Conservation (phyloP, 768 basidiomycete species). For the Leccinum variicolor region DNA sequence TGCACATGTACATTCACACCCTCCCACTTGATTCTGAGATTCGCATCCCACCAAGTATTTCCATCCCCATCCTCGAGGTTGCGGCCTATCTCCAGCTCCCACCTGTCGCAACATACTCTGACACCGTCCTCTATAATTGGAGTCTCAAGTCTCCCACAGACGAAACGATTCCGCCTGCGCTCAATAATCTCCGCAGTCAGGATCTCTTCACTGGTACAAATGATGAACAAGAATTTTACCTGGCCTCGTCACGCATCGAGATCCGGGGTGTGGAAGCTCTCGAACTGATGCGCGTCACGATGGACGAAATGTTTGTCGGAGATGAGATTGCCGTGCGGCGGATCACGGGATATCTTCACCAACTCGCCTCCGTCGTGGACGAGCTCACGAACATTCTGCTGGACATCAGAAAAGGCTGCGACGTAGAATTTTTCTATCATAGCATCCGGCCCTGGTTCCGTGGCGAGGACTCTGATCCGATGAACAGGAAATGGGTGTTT, state of each 20-base stretch:
- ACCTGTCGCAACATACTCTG: slow-evolving; percentile 86
- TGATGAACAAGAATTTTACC: slow-evolving; percentile 87
- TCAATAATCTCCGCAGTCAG: slow-evolving; percentile 59
- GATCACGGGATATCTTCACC: slow-evolving; percentile 58
- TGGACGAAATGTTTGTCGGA: slow-evolving; percentile 86
- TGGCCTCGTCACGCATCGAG: slow-evolving; percentile 84
- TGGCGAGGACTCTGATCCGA: slow-evolving; percentile 56
- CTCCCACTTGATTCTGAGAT: slow-evolving; percentile 48
- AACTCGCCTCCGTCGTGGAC: slow-evolving; percentile 63
- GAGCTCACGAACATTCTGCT: slow-evolving; percentile 60
- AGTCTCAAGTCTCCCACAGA: slow-evolving; percentile 30
- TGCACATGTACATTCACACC: slow-evolving; percentile 78
- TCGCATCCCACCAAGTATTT: slow-evolving; percentile 64
- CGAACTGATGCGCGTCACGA: slow-evolving; percentile 76
- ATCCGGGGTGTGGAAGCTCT: slow-evolving; percentile 81
- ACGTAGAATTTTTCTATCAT: slow-evolving; percentile 70
- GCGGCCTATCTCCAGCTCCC: slow-evolving; percentile 73
- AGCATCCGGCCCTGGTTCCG: slow-evolving; percentile 79
- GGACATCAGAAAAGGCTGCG: slow-evolving; percentile 64
- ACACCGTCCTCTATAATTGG: slow-evolving; percentile 92
- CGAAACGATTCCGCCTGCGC: slow-evolving; percentile 32
- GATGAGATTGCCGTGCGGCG: slow-evolving; percentile 63
- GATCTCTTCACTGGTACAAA: slow-evolving; percentile 74
- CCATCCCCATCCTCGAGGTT: slow-evolving; percentile 73
- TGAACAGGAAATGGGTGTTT: slow-evolving; percentile 50